Evolutionary conservation across 495 filamentous ascomycete genomes (phyloP), one percentile per base, ranked within the genome.

Genomic region (Cercophora sp.): DNA sequence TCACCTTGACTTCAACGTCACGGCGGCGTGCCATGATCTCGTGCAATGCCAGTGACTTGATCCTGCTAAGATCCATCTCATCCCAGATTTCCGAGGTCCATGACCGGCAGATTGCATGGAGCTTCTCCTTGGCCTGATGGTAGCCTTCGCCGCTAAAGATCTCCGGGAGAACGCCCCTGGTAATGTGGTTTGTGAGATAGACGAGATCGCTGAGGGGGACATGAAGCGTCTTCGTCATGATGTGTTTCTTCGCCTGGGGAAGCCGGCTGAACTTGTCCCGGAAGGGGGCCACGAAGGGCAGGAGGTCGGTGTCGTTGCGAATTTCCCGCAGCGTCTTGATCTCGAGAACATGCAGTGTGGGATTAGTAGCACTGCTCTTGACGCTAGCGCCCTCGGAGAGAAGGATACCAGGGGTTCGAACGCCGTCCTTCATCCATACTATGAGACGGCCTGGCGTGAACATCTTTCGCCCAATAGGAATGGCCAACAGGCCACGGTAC

Each of bases 21-120:
- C 76, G 73, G 35, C 92, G 79, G 61, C 83, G 79, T 39, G 85
- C 80, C 2, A 91, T 71, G 39, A 87, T 74, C 49, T 92, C 87
- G 45, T 88, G 82, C 43, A 93, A 71, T 27, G 79, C 74, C 54
- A 97, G 69, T 61, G 87, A 89, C 67, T 85, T 89, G 62, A 96
- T 83, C 51, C 80, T 81, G 23, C 74, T 74, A 72, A 88, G 88
- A 65, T 95, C 91, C 36, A 91, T 70, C 68, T 98, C 94, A 56
- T 91, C 80, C 91, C 92, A 97, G 36, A 80, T 74, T 20, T 81
- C 67, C 20, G 73, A 73, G 15, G 76, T 78, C 90, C 93, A 97
- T 1, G 83, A 82, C 15, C 70, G 68, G 62, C 79, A 85, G 4
- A 88, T 73, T 11, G 79, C 71, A 16, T 72, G 66, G 23, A 96